Base-by-base conservation (phyloP, 148 eudicot genomes). In the Nyssa sinensis region DNA sequence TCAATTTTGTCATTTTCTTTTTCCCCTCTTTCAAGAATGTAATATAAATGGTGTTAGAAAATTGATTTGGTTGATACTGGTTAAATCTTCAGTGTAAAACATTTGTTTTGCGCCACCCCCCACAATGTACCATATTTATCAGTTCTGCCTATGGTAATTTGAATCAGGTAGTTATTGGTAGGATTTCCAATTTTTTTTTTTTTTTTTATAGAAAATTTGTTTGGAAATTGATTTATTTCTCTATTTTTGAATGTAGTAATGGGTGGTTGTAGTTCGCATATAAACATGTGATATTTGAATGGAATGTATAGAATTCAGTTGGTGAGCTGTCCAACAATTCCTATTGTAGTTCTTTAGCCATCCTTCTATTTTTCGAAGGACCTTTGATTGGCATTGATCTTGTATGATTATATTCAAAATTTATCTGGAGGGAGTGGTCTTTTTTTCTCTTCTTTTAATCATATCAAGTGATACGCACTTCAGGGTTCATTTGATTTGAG, bases 1-100 rank as follows among this genome's bases (percentile, higher is more conserved):
- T 66, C 51, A 57, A 59, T 33, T 44, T 76, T 64, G 25, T 37
- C n/a, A 11, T 9, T 53, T 49, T 71, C 63, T 13, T 69, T 53
- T 34, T 41, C n/a, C 66, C 19, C 37, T 5, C 73, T 83, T 82
- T 74, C 69, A 62, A 73, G 67, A 74, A 76, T 72, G 77, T 62
- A 77, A 60, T 79, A 84, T 81, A 87, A 80, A 79, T 80, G 78
- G 69, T 75, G 64, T 44, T 75, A 76, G 57, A 35, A 41, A 58
- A 60, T 70, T 64, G 59, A 41, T 71, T 80, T 75, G 49, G 67
- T 80, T 78, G 69, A 67, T 78, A 34, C 63, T 74, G 77, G 57
- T 75, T 41, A 41, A 78, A 64, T 80, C 64, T 71, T 71, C 66
- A 67, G 65, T 78, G 84, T 77, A 75, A 81, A 80, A 24, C 64